phyloP scores from a whole-genome alignment of 495 filamentous ascomycete species.

The Neurospora sp. region DNA sequence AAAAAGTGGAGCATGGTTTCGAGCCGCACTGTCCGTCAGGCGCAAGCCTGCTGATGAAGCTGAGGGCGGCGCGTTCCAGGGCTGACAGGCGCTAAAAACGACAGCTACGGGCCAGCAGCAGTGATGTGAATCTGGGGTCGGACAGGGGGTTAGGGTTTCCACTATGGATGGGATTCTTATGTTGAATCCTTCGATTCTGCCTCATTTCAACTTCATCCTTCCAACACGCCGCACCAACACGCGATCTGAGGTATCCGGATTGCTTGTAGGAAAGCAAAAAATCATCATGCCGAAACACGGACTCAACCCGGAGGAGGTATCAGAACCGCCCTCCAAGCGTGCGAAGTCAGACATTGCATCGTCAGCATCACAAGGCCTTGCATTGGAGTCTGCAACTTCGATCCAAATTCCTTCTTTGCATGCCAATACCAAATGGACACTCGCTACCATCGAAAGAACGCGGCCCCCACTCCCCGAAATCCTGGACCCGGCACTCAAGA shows the following conservation, averaged over 20 bases:
- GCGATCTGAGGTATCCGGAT: neutral
- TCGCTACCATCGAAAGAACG: slow-evolving; percentile 23
- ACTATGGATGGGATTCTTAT: neutral
- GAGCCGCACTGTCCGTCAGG: slow-evolving; percentile 1
- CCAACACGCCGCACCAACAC: neutral
- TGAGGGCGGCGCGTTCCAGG: slow-evolving; percentile 1
- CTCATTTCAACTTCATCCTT: neutral
- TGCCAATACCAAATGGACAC: slow-evolving; percentile 30
- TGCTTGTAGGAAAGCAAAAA: neutral
- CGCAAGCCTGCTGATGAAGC: neutral
- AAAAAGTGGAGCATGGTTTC: neutral
- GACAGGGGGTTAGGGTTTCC: neutral
- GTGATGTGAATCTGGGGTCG: neutral
- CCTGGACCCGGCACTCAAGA: slow-evolving; percentile 44
- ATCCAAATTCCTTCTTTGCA: slow-evolving; percentile 3
- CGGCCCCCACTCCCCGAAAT: slow-evolving; percentile 52
- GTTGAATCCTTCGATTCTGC: neutral
- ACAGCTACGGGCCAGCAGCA: neutral
- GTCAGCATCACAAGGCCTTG: neutral
- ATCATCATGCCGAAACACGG: neutral
- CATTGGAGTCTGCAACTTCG: neutral
- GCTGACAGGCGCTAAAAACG: neutral
- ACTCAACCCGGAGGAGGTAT: neutral
- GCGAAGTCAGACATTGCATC: slow-evolving; percentile 1
- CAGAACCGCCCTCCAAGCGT: slow-evolving; percentile 8